Percentiles rank a stretch among this genome's conserved stretches.
phyloP scores from a whole-genome alignment of 2,329 filamentous ascomycete genomes.

The Graphilbum ipis-grandicollis region DNA sequence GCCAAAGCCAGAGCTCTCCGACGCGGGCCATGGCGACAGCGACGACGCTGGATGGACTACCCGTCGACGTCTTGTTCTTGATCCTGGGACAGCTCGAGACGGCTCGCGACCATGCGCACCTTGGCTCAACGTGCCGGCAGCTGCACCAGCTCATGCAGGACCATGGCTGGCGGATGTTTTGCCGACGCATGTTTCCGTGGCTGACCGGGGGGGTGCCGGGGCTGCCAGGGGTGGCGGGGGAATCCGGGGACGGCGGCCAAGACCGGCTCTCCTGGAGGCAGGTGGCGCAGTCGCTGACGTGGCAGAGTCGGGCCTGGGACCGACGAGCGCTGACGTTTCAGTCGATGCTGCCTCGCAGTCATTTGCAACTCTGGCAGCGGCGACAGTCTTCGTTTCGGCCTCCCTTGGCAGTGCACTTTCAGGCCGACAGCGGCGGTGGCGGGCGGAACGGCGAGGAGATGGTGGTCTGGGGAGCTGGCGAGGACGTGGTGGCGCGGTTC shows the following conservation, averaged over 20 bases:
- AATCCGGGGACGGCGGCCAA: neutral
- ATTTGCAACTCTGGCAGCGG: slow-evolving; percentile 12
- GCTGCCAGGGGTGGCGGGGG: neutral
- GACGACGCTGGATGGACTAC: slow-evolving; percentile 25
- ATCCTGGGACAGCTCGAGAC: slow-evolving; percentile 29
- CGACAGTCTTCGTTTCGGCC: slow-evolving; percentile 19
- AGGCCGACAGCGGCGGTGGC: slow-evolving; percentile 9
- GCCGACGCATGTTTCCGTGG: slow-evolving; percentile 24
- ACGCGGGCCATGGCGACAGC: too few species aligned
- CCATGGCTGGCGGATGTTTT: slow-evolving; percentile 33
- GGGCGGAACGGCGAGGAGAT: slow-evolving; percentile 21
- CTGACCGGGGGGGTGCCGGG: slow-evolving; percentile 9
- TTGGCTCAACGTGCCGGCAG: slow-evolving; percentile 21
- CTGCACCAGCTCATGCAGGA: slow-evolving; percentile 20
- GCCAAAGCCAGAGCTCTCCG: too few species aligned
- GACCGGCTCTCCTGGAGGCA: slow-evolving; percentile 14
- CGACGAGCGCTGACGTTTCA: slow-evolving; percentile 24
- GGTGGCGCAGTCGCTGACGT: slow-evolving; percentile 28
- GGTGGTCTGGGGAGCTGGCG: slow-evolving; percentile 32
- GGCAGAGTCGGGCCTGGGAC: slow-evolving; percentile 36
- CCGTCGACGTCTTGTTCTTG: slow-evolving; percentile 32
- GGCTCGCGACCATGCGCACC: slow-evolving; percentile 26
- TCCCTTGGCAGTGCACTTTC: slow-evolving; percentile 26
- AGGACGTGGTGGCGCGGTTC: slow-evolving; percentile 28
- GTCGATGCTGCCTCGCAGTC: slow-evolving; percentile 12